phyloP scores from a whole-genome alignment of 2,329 filamentous ascomycete genomes.

The Xylariales sp. region DNA sequence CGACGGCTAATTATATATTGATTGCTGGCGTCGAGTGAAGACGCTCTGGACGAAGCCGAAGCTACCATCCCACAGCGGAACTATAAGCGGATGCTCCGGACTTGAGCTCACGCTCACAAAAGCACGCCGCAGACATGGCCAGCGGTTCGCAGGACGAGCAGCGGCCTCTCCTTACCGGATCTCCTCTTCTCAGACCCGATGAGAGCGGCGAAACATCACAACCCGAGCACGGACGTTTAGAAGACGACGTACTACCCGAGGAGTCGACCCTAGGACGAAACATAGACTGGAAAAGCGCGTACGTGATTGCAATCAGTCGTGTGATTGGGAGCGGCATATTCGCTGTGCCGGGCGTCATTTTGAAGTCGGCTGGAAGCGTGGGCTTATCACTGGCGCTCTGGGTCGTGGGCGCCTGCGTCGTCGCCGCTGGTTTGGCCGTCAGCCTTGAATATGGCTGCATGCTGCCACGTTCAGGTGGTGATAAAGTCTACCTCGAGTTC shows the following conservation, averaged over 20 bases:
- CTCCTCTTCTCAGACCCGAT: conserved; percentile 14
- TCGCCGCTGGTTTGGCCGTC: conserved; percentile 70
- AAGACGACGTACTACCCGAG: conserved; percentile 70
- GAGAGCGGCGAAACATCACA: conserved; percentile 39
- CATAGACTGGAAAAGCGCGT: conserved; percentile 71
- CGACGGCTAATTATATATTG: conserved; percentile 3
- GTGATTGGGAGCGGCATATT: conserved; percentile 79
- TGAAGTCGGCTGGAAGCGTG: conserved; percentile 73
- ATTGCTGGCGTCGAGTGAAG: neutral
- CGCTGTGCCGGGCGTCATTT: conserved; percentile 75
- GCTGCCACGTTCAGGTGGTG: conserved; percentile 75
- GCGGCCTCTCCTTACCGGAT: conserved; percentile 28
- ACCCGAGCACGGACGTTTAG: conserved; percentile 53
- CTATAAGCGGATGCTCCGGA: conserved; percentile 25
- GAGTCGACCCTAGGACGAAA: conserved; percentile 68
- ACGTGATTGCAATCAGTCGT: conserved; percentile 74
- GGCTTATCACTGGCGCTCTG: conserved; percentile 72
- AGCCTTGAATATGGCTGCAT: conserved; percentile 77
- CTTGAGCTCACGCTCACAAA: neutral
- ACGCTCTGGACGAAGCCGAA: neutral
- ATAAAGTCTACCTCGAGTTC: conserved; percentile 78
- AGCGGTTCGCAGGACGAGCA: conserved; percentile 16
- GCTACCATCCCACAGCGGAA: neutral
- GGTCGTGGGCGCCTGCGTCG: conserved; percentile 70
- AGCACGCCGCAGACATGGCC: conserved; percentile 25